Evolutionary conservation across 805 yeast genomes (phyloP), one percentile per base, ranked within the genome.

Genomic region (Pichia exigua): DNA sequence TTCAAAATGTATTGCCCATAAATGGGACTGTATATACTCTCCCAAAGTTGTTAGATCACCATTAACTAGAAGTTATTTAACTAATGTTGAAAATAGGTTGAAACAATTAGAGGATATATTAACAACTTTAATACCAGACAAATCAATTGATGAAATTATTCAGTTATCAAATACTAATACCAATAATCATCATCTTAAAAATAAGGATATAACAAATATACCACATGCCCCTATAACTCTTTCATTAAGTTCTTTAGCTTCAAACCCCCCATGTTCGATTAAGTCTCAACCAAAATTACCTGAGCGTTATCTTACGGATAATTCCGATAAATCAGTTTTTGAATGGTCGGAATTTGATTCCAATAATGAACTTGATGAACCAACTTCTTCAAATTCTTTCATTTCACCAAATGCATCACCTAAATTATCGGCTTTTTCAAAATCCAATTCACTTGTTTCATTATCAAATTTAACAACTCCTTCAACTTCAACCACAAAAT

Each of bases 31-130:
- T 65, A 68, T 78, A 2, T 88, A 88, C 62, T 83, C 91, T 22
- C 96, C 96, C 17, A 73, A 86, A 54, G 77, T 83, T 2, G 83
- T 85, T 35, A 72, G 96, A 50, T 82, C 92, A 5, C 96, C 96
- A 0, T 69, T 88, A 51, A 88, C 96, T 0, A 71, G 96, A 58
- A 88, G 85, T 4, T 85, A 87, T 68, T 69, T 88, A 57, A 87
- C 95, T 17, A 77, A 77, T 49, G 89, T 88, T 28, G 96, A 88
- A 65, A 75, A 72, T 48, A 66, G 81, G 46, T 77, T 78, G 6
- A 65, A 70, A 38, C 72, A 65, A 40, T 62, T 82, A 51, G 84
- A 81, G 61, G 55, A 59, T 12, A 55, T 81, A 12, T 57, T 81
- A 10, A 57, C 62, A 22, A 73, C 68, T 43, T 56, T 79, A 17